Conservation (phyloP, 768 basidiomycete genomes). For the Lentinula aciculospora region DNA sequence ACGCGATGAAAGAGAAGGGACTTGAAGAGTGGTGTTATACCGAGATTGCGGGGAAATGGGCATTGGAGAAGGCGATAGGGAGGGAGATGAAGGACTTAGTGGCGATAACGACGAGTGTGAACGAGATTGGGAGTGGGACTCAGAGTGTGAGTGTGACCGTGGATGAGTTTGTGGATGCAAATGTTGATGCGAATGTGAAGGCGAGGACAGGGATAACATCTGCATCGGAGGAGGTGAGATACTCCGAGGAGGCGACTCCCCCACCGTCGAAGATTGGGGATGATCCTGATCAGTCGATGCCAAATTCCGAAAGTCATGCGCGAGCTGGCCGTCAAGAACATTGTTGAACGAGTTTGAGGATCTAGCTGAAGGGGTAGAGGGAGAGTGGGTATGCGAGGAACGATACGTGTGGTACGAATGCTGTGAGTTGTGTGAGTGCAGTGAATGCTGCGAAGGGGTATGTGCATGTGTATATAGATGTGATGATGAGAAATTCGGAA, state of each 20-base stretch:
- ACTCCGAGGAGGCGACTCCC: conserved; percentile 24
- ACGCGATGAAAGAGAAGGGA: conserved; percentile 29
- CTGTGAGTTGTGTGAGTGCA: neutral
- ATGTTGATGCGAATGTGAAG: conserved; percentile 37
- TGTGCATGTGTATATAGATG: neutral
- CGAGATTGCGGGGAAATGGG: neutral
- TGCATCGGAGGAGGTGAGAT: conserved; percentile 78
- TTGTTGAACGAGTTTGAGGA: conserved; percentile 73
- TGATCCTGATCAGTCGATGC: conserved; percentile 56
- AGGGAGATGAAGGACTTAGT: neutral
- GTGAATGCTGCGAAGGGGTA: neutral
- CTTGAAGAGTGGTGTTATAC: conserved; percentile 17
- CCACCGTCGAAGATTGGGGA: conserved; percentile 31
- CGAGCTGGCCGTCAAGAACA: conserved; percentile 72
- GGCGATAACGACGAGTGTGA: conserved; percentile 41
- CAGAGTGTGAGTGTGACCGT: conserved; percentile 29
- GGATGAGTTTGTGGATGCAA: no score
- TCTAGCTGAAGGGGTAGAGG: neutral
- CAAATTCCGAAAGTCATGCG: conserved; percentile 68
- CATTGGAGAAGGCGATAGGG: neutral
- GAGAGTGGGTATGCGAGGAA: neutral
- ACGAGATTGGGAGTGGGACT: conserved; percentile 14
- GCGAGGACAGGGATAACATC: conserved; percentile 65
- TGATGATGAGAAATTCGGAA: neutral
- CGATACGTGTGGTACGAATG: neutral